These are phyloP conservation scores for Lindgomyces ingoldianus DNA, from an alignment of 495 filamentous ascomycete genomes.

Conservation along the genomic window DNA sequence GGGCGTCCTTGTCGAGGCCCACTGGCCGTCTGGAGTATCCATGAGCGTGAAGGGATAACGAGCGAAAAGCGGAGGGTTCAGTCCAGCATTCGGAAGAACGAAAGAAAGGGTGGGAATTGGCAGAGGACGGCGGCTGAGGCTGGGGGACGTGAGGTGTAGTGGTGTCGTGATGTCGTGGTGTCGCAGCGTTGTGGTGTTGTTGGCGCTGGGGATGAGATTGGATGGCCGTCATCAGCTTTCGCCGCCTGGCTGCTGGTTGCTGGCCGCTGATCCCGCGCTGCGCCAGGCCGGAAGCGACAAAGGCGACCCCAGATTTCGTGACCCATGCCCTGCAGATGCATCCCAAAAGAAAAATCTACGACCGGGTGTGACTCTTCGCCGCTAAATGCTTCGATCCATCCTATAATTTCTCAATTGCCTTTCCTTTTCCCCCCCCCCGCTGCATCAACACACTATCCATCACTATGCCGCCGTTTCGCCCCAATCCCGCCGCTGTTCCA, in stretches of 20 bases:
- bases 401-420: conserved; percentile 30
- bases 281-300: background rate
- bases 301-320: conserved; percentile 27
- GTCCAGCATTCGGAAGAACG: conserved; percentile 1
- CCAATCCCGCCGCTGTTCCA: conserved; percentile 25
- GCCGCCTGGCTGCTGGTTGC: background rate
- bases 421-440: too few species aligned
- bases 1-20: conserved; percentile 31
- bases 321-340: conserved; percentile 4
- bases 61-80: background rate
- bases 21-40: conserved; percentile 26
- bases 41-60: conserved; percentile 11
- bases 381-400: background rate
- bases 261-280: background rate
- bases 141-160: too few species aligned
- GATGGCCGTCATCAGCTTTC: conserved; percentile 1
- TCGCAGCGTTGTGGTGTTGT: background rate
- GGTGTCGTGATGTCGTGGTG: too few species aligned
- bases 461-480: conserved; percentile 33
- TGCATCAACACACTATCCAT: background rate
- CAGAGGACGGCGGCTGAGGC: too few species aligned
- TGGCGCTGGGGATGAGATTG: background rate
- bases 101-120: background rate
- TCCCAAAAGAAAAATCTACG: background rate
- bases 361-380: conserved; percentile 14